Evolutionary conservation across 2,329 filamentous ascomycete species (phyloP).

Genomic region (Trichoderma endophyticum): DNA sequence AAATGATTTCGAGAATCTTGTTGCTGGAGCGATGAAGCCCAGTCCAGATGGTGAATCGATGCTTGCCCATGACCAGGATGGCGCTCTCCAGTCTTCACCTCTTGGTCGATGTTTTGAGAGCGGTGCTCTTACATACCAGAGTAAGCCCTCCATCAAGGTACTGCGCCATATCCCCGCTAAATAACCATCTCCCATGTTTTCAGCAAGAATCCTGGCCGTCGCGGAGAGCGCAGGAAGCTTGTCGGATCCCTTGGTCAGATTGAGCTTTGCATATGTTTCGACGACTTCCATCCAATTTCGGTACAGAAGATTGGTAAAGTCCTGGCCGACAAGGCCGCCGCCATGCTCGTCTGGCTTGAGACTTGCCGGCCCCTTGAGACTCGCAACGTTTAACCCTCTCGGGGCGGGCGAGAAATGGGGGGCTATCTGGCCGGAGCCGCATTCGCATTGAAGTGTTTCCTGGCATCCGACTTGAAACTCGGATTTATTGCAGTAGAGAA

Average conservation of each 20-base stretch:
- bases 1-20: background rate
- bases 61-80: slow-evolving; percentile 2
- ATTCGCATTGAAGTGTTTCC: background rate
- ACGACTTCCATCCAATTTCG: slow-evolving; percentile 1
- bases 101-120: background rate
- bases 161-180: background rate
- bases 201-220: background rate
- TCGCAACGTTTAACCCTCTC: background rate
- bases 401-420: background rate
- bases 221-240: background rate
- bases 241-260: slow-evolving; percentile 6
- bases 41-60: background rate
- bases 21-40: background rate
- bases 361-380: background rate
- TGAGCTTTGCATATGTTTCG: slow-evolving; percentile 1
- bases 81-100: background rate
- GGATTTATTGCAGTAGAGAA: background rate
- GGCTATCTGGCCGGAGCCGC: background rate
- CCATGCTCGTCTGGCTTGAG: background rate
- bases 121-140: background rate
- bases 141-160: background rate
- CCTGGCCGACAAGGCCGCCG: background rate
- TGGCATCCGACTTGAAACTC: background rate
- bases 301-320: background rate
- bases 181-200: background rate